Percentiles rank a stretch among this genome's conserved stretches.
Conservation (phyloP, 345 rosid genomes). For the Eucalyptus cloeziana region DNA sequence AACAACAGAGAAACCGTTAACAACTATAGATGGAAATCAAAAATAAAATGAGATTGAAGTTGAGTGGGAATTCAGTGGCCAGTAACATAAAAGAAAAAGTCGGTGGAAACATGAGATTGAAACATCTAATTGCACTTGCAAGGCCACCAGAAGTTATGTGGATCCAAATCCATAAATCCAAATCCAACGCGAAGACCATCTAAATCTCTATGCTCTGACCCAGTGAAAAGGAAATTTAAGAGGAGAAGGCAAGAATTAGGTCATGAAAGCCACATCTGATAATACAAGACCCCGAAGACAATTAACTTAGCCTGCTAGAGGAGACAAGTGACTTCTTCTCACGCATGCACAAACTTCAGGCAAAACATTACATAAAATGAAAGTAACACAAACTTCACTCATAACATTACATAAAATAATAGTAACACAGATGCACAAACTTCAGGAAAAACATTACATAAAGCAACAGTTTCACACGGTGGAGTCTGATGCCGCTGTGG, state of each 20-base stretch:
- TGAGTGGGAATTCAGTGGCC: neutral
- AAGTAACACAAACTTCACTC: neutral
- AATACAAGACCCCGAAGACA: neutral
- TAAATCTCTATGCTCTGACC: neutral
- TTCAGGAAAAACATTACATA: too few species aligned
- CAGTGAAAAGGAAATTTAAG: neutral
- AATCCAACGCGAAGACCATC: neutral
- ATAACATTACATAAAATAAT: neutral
- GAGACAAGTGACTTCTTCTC: too few species aligned
- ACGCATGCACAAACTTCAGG: neutral
- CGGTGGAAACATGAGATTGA: neutral
- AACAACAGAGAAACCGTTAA: neutral
- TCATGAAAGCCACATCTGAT: neutral
- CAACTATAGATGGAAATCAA: neutral
- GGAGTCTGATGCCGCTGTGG: neutral
- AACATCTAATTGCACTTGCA: neutral
- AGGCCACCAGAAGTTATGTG: neutral
- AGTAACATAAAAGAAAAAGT: neutral
- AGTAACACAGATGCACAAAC: too few species aligned
- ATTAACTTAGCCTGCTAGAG: too few species aligned
- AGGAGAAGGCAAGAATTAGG: neutral
- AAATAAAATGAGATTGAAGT: neutral
- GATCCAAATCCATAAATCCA: neutral
- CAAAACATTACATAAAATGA: neutral
- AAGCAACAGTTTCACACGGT: rapidly evolving